Percentiles rank a stretch among this genome's conserved stretches.
Conservation (phyloP, 257 asterid species). For the Solanum okadae region DNA sequence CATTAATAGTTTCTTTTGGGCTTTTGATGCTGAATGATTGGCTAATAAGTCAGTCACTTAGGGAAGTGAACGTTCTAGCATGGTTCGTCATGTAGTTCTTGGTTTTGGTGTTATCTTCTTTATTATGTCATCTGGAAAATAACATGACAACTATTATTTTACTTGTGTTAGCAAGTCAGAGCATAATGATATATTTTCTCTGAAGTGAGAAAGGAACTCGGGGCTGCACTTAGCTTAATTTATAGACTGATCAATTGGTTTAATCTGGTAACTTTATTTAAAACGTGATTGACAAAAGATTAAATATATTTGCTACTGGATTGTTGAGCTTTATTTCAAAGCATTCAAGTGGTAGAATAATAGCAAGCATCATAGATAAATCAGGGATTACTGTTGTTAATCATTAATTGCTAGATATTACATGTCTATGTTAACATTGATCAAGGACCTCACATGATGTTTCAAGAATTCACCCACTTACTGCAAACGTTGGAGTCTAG, state of each 20-base stretch:
- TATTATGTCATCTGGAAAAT: neutral
- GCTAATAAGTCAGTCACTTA: neutral
- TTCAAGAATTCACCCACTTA: neutral
- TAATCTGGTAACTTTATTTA: neutral
- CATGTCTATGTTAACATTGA: neutral
- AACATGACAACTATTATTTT: neutral
- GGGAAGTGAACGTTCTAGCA: neutral
- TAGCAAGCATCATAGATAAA: neutral
- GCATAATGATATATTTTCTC: neutral
- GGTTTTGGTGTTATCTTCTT: neutral
- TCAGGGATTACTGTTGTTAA: neutral
- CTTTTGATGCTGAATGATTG: neutral
- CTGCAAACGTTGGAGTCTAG: neutral
- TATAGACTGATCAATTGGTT: neutral
- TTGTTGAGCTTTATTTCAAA: neutral
- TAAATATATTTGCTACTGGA: neutral
- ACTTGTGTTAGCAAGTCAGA: neutral
- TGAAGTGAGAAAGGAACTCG: neutral
- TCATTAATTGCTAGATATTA: neutral
- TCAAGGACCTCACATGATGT: neutral
- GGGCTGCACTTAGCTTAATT: neutral
- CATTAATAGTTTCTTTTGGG: neutral
- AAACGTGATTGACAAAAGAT: neutral
- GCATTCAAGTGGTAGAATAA: neutral
- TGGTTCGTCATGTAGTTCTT: neutral